Base-by-base conservation (phyloP, 352 stramenopile genomes). In the Phytophthora europaea region DNA sequence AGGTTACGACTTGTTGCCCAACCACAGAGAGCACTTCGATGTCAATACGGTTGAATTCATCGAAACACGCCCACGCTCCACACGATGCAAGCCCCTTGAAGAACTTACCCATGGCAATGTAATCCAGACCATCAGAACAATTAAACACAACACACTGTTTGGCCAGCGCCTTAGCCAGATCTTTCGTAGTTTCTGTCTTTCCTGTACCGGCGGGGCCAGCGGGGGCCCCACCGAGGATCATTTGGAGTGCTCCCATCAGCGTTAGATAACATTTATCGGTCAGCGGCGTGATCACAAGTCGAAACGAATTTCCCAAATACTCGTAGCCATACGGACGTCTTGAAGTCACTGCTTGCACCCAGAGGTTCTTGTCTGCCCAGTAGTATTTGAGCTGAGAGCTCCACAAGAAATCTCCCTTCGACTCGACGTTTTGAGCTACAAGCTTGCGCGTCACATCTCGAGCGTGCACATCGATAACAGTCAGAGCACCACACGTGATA, bases 241-340 rank as follows among this genome's bases (percentile, higher is more conserved):
- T 98, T 72, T 99, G 96, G 22, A 99, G 67, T 2, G 96, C 96
- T 16, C 94, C 95, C 96, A 99, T 99, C 13, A 99, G 82, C 23
- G 96, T 99, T 34, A 98, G 61, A 76, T 99, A 99, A 72, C 96
- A 99, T 67, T 98, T 99, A 75, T 99, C 96, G 0, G 96, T 99
- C 26, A 99, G 73, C 3, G 97, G 97, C 4, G 97, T 99, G 73
- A 99, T 99, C 59, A 99, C 96, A 2, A 99, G 81, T 9, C 97
- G 87, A 52, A 98, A 98, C 40, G 92, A 98, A 66, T 99, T 99
- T 7, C 97, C 97, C n/a, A 99, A 74, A 76, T 99, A 99, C 76
- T 99, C 97, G 73, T 99, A 99, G 8, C 94, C 97, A 73, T 99
- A 99, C 6, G 90, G 91, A 6, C 96, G 84, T 0, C 89, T 79